Evolutionary conservation across 2,329 filamentous ascomycete genomes (phyloP), one percentile per base, ranked within the genome.

Genomic region (Juglanconis oblonga): DNA sequence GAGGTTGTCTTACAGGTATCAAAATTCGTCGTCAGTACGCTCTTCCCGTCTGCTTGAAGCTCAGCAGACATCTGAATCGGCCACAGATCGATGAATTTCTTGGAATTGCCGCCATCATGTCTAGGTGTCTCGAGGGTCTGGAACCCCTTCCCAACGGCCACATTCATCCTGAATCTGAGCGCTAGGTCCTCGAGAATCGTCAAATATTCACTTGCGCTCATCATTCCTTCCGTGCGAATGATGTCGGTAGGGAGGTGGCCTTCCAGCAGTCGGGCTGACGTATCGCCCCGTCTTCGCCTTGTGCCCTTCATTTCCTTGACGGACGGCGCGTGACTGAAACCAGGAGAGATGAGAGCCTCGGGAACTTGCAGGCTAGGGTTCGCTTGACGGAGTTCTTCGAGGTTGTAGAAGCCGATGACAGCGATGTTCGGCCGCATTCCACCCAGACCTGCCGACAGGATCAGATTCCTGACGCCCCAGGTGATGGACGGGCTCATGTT

Each of bases 61-160:
- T 94, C 90, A 1, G 91, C 91, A 5, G 91, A 94, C 91, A 96
- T 96, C 66, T 96, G 92, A 56, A 96, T 95, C 0, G 92, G 92
- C 92, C 92, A 96, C 4, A 96, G 76, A 68, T 96, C 92, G 63
- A 96, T 91, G 68, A 88, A 94, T 68, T 87, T 90, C 70, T 94
- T 94, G 4, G 77, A 78, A 56, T 87, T 85, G 17, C 71, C 69
- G 4, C 80, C 81, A 44, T 85, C 79, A 1, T 79, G 72, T 24
- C 83, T 79, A 0, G 92, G 92, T 0, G 91, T 83, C 68, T 95
- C 89, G 1, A 96, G 77, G 1, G 84, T 76, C 55, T 91, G 86
- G 64, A 96, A 96, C 0, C 91, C 91, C 69, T 90, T 91, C 0
- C 89, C 92, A 44, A 96, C 82, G 1, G 91, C 92, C 32, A 96